Conservation (phyloP, 768 basidiomycete species). For the Collybia nuda region DNA sequence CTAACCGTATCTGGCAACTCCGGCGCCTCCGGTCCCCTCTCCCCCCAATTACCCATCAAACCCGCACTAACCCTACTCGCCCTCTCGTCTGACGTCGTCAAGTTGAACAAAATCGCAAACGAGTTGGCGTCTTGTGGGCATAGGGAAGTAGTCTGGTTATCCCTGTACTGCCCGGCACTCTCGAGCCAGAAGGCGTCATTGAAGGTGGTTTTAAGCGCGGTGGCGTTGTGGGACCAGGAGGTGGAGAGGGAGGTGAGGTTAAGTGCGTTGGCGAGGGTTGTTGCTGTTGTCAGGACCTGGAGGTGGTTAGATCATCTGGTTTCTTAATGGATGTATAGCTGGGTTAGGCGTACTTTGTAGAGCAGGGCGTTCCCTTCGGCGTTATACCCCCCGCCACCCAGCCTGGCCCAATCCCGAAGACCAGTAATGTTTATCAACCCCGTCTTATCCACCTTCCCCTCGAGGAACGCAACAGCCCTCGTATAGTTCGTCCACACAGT, state of each 20-base stretch:
- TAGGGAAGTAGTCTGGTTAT: conserved; percentile 52
- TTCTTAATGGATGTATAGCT: too few relatives aligned
- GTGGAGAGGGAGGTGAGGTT: conserved; percentile 31
- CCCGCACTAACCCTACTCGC: conserved; percentile 44
- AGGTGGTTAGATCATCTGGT: too few relatives aligned
- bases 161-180: conserved; percentile 47
- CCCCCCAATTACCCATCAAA: conserved; percentile 51
- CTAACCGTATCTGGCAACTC: conserved; percentile 60
- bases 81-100: conserved; percentile 40
- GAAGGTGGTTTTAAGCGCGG: conserved; percentile 44
- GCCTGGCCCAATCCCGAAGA: conserved; percentile 55
- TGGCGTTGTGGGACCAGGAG: conserved; percentile 44
- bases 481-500: conserved; percentile 56
- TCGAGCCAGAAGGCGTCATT: conserved; percentile 55
- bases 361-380: conserved; percentile 56
- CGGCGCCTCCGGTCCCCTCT: conserved; percentile 49
- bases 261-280: conserved; percentile 41
- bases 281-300: conserved; percentile 48
- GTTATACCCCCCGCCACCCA: conserved; percentile 56
- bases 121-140: conserved; percentile 60
- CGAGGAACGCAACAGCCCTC: conserved; percentile 52
- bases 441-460: conserved; percentile 46
- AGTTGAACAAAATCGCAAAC: conserved; percentile 52
- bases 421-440: conserved; percentile 59
- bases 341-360: conserved; percentile 37